Conservation (phyloP, 2,329 filamentous ascomycete species). For the Calonectria honghensis region DNA sequence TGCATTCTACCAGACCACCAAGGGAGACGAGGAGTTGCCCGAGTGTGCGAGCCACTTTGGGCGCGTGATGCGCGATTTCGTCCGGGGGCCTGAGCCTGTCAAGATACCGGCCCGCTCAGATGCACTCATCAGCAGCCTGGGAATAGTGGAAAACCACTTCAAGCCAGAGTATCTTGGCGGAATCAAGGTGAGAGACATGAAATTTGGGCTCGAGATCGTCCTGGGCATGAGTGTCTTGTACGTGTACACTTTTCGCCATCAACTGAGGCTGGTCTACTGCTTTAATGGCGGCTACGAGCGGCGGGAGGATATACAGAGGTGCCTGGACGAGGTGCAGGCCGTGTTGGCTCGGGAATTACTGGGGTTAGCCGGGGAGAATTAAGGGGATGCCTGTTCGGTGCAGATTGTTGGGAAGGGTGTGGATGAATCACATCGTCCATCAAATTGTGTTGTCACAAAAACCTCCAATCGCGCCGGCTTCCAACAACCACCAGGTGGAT, state of each 20-base stretch:
- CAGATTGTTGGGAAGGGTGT: neutral
- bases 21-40: conserved; percentile 21
- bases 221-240: conserved; percentile 52
- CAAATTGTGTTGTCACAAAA: neutral
- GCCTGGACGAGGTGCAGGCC: conserved; percentile 19
- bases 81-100: conserved; percentile 49
- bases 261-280: conserved; percentile 50
- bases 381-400: neutral
- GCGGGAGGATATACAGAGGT: conserved; percentile 12
- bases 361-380: neutral
- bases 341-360: neutral
- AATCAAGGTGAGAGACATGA: conserved; percentile 41
- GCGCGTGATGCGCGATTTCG: conserved; percentile 38
- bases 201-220: conserved; percentile 50
- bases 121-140: conserved; percentile 53
- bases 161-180: conserved; percentile 14
- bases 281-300: conserved; percentile 53
- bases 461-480: neutral
- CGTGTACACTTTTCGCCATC: conserved; percentile 50
- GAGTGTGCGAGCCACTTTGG: conserved; percentile 46
- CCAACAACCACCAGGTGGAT: neutral
- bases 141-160: conserved; percentile 41
- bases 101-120: conserved; percentile 46
- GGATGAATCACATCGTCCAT: neutral
- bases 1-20: conserved; percentile 27